Percentiles rank a stretch among this genome's conserved stretches.
phyloP scores from a whole-genome alignment of 2,329 filamentous ascomycete species.

The Aspergillus pseudoterreus region DNA sequence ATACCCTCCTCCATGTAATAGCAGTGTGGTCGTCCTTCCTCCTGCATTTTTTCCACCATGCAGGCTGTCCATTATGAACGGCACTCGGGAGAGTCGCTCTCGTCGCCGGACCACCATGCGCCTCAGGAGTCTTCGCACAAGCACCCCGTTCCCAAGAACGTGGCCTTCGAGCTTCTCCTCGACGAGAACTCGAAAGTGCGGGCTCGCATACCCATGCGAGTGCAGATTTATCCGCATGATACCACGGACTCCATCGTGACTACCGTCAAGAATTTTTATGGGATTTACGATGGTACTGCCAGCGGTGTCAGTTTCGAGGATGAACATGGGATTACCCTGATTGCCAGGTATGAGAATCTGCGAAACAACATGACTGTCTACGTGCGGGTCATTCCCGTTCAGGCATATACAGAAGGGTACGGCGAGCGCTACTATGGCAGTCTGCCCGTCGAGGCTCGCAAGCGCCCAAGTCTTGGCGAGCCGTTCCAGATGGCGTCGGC shows the following conservation, averaged over 20 bases:
- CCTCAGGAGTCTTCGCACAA: conserved; percentile 35
- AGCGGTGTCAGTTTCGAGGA: conserved; percentile 95
- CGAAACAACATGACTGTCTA: conserved; percentile 88
- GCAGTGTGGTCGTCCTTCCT: conserved; percentile 24
- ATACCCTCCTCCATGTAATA: conserved; percentile 30
- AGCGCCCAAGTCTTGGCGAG: conserved; percentile 59
- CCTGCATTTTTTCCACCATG: conserved; percentile 25
- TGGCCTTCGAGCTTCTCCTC: conserved; percentile 61
- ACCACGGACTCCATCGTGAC: conserved; percentile 96
- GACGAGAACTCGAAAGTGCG: conserved; percentile 55
- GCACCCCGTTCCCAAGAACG: conserved; percentile 52
- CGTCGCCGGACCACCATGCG: conserved; percentile 24
- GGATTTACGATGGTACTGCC: conserved; percentile 76
- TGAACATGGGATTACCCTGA: conserved; percentile 80
- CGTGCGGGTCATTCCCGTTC: conserved; percentile 71
- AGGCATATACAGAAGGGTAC: conserved; percentile 49
- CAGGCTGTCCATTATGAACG: conserved; percentile 33
- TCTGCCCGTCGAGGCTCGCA: conserved; percentile 50
- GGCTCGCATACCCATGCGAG: conserved; percentile 63
- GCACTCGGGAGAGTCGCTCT: conserved; percentile 29
- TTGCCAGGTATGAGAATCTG: conserved; percentile 95
- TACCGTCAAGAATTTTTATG: conserved; percentile 98
- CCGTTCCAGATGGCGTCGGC: conserved; percentile 62
- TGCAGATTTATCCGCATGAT: conserved; percentile 91
- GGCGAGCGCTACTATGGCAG: conserved; percentile 44